phyloP scores from a whole-genome alignment of 495 filamentous ascomycete genomes.

The Penicillium steckii region DNA sequence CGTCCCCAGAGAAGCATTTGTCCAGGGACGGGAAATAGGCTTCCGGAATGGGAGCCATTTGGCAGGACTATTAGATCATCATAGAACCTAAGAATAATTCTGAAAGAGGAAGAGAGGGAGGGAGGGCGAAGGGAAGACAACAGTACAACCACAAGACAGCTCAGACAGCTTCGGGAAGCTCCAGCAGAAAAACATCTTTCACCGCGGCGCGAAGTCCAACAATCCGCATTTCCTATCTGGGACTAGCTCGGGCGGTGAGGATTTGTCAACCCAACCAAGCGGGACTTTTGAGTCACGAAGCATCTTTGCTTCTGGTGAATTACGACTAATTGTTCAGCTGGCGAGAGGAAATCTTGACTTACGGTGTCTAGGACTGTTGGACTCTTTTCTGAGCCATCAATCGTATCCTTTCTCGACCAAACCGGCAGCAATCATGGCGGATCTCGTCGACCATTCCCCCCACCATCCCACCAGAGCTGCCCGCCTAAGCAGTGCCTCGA shows the following conservation, averaged over 20 bases:
- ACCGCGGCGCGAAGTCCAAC: conserved; percentile 31
- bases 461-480: conserved; percentile 70
- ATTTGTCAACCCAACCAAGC: not conserved
- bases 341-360: not conserved
- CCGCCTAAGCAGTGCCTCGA: conserved; percentile 71
- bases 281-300: conserved; percentile 16
- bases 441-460: conserved; percentile 82
- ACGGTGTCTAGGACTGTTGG: not conserved
- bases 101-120: too few species aligned
- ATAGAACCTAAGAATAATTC: conserved; percentile 30
- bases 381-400: conserved; percentile 3
- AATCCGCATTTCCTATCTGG: conserved; percentile 38
- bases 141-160: conserved; percentile 3
- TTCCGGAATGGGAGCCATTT: conserved; percentile 66
- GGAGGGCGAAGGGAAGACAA: conserved; percentile 1
- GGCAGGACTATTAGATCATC: conserved; percentile 57
- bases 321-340: not conserved
- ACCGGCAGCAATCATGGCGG: conserved; percentile 21
- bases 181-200: conserved; percentile 28
- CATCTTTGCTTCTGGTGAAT: conserved; percentile 3
- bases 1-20: conserved; percentile 57
- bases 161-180: conserved; percentile 11
- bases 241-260: conserved; percentile 40
- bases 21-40: conserved; percentile 64
- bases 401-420: not conserved